A percentile compares a stretch with the other conserved stretches of the same genome.
phyloP scores from a whole-genome alignment of 2,329 filamentous ascomycete species.

The Cryoendolithus antarcticus region DNA sequence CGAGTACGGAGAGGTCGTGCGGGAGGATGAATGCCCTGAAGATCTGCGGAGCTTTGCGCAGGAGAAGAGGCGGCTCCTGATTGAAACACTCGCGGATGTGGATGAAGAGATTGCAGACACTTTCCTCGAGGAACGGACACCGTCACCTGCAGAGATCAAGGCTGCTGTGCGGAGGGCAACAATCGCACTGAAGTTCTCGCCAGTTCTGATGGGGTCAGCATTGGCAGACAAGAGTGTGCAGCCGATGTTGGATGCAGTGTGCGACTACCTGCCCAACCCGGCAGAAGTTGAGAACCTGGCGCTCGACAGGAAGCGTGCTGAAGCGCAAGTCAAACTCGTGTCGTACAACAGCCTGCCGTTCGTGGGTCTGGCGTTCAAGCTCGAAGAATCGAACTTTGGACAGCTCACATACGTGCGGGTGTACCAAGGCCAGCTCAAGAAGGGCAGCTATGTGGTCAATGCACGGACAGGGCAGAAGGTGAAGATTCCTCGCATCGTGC shows the following conservation, averaged over 20 bases:
- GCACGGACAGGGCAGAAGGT: conserved; percentile 91
- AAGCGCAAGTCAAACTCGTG: conserved; percentile 73
- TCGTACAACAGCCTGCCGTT: conserved; percentile 91
- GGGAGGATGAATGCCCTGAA: conserved; percentile 71
- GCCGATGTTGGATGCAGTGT: conserved; percentile 91
- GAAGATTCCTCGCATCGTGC: conserved; percentile 90
- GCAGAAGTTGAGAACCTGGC: conserved; percentile 79
- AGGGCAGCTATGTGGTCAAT: conserved; percentile 86
- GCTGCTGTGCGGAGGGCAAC: conserved; percentile 83
- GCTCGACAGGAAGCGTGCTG: conserved; percentile 66
- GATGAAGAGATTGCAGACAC: conserved; percentile 96
- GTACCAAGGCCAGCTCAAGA: conserved; percentile 83
- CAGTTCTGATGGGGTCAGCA: conserved; percentile 92
- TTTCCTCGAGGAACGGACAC: conserved; percentile 76
- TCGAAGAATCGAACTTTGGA: conserved; percentile 97
- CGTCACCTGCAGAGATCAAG: conserved; percentile 73
- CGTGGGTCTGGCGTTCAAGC: conserved; percentile 92
- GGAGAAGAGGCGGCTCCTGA: conserved; percentile 72
- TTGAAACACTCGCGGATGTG: conserved; percentile 92
- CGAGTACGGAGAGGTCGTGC: conserved; percentile 59
- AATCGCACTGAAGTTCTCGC: conserved; percentile 79
- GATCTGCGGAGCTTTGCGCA: conserved; percentile 62
- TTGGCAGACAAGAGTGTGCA: conserved; percentile 90
- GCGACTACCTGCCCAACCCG: conserved; percentile 90
- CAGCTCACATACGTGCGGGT: conserved; percentile 97